Evolutionary conservation across 306 rosid species (phyloP), one percentile per base, ranked within the genome.

Genomic region (Ochetophila trinervis): DNA sequence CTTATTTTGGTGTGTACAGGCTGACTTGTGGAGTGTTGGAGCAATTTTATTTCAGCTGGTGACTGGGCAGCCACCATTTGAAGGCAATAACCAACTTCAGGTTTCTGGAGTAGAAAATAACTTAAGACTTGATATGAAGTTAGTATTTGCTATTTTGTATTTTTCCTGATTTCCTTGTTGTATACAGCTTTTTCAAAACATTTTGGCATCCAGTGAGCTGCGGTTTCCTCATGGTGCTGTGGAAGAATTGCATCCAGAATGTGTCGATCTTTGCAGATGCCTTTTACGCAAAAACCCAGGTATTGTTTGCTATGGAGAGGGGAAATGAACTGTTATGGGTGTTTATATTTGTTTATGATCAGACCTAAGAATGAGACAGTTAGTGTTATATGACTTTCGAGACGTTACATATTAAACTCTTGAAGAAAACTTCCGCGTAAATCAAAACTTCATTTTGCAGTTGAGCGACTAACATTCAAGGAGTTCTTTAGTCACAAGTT

Each of bases 11-110:
- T 77, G 35, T 57, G 42, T 82, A 77, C 86, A 94, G 99, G 99
- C 97, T 65, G 99, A 94, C 83, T 84, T 94, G 63, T 90, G 99
- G 99, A 94, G 99, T 64, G 99, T 94, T 56, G 99, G 99, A 57
- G 91, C 99, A 70, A 88, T 90, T 70, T 78, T 94, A 70, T 94
- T 83, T 80, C 96, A 94, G 77, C 84, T 94, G 52, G 88, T 90
- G 61, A 87, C 87, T 10, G 99, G 99, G 71, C 86, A 73, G 76
- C 95, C 86, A n/a, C 99, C 99, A 32, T 94, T 88, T 72, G 77
- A 79, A 47, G 99, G 99, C 70, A 86, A 79, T 76, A 85, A 57
- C 75, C 96, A 83, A 71, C 57, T 73, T 17, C 96, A 94, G 99
- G 99, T 93, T 70, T 69, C 62, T 32, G 19, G 60, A 44, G 35